phyloP scores from a whole-genome alignment of 2,329 filamentous ascomycete species.

The Aspergillus novoparasiticus region DNA sequence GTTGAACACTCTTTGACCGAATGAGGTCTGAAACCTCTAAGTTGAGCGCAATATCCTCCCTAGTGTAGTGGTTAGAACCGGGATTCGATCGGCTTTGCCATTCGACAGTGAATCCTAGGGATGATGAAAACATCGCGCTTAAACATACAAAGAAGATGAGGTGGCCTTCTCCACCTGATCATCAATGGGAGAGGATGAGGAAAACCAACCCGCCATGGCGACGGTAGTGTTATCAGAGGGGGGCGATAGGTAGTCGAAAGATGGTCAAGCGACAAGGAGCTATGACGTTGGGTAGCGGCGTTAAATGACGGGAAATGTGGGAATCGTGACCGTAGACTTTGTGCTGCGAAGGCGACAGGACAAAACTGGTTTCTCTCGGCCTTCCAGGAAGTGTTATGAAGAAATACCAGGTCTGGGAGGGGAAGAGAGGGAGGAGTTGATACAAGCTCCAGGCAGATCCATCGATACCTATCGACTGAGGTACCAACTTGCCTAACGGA shows the following conservation, averaged over 20 bases:
- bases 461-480: conserved; percentile 10
- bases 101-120: not conserved
- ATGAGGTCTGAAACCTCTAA: conserved; percentile 98
- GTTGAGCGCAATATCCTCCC: conserved; percentile 95
- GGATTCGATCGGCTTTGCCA: not conserved
- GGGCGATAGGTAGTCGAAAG: conserved; percentile 11
- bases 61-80: conserved; percentile 39
- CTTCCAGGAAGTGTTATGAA: not conserved
- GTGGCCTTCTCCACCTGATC: conserved; percentile 97
- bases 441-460: conserved; percentile 20
- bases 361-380: too few relatives aligned
- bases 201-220: conserved; percentile 96
- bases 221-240: conserved; percentile 29
- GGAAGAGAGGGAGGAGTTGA: conserved; percentile 2
- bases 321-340: not conserved
- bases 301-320: not conserved
- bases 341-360: not conserved
- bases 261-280: conserved; percentile 9
- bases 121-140: conserved; percentile 3
- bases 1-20: conserved; percentile 93
- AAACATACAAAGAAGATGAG: conserved; percentile 80
- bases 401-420: not conserved
- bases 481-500: conserved; percentile 15
- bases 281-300: conserved; percentile 25
- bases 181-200: conserved; percentile 87